Evolutionary conservation across 345 rosid genomes (phyloP).

Genomic region (Brassica rapa): DNA sequence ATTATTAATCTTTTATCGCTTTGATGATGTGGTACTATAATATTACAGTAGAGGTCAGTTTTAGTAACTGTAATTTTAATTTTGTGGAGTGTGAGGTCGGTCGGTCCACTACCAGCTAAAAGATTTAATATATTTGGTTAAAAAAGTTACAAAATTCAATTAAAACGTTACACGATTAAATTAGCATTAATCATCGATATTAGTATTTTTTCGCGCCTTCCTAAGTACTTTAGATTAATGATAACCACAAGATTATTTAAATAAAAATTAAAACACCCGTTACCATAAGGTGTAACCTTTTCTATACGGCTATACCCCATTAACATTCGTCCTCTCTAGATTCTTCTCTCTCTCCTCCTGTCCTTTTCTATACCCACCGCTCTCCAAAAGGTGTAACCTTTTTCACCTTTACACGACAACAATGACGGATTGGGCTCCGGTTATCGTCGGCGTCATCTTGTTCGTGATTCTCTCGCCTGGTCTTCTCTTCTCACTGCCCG

Average conservation of each 20-base stretch:
- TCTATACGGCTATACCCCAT: not conserved
- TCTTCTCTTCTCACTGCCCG: slow-evolving; percentile 78
- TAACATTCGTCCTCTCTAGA: slow-evolving; percentile 13
- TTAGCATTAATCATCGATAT: not conserved
- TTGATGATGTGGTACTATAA: too few relatives aligned
- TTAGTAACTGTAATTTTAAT: too few relatives aligned
- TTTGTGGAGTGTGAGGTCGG: too few relatives aligned
- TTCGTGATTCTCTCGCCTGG: slow-evolving; percentile 88
- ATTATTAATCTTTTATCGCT: not conserved
- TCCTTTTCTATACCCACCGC: slow-evolving; percentile 14
- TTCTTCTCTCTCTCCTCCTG: not conserved
- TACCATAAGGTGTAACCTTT: too few relatives aligned
- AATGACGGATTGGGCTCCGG: slow-evolving; percentile 98
- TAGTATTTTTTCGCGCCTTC: not conserved
- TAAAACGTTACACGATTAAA: not conserved
- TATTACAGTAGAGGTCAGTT: too few relatives aligned
- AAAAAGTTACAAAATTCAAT: too few relatives aligned
- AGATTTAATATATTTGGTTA: not conserved
- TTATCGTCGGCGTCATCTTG: slow-evolving; percentile 71
- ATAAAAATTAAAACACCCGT: not conserved
- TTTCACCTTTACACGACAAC: not conserved
- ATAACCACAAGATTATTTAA: not conserved
- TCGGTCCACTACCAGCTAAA: not conserved
- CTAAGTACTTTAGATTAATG: not conserved
- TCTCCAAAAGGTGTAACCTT: slow-evolving; percentile 12